Base-by-base conservation (phyloP, 805 yeast species). In the Yamadazyma philogaea region DNA sequence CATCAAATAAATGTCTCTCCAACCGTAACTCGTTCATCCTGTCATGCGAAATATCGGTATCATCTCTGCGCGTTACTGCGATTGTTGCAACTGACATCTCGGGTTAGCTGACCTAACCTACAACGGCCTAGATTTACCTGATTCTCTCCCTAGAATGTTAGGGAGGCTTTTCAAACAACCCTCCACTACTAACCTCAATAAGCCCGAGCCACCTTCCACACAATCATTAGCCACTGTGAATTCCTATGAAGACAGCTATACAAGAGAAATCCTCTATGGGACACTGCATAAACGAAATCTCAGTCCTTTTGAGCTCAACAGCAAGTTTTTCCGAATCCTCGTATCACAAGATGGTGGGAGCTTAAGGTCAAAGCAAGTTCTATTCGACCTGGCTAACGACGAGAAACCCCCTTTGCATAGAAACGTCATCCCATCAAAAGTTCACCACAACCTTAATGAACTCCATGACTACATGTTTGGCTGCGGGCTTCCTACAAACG, bases 391-490 rank as follows among this genome's bases (percentile, higher is more conserved):
- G 6, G 41, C 59, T n/a, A 57, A 58, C 16, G 48, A 47, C 12
- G 71, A 70, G 6, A 30, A 36, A 35, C 37, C 37, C 18, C 15
- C 20, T 8, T 22, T 21, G 2, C 11, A 32, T 19, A 34, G 37
- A 26, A 48, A 47, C 49, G 46, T 52, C 10, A 50, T 64, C 31
- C 57, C 63, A 28, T 55, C 68, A 12, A 58, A 61, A 38, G 30
- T 60, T 2, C 62, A 66, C 41, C 79, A 77, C 47, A 64, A 71
- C 14, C 48, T 63, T 17, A 61, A 59, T 42, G 81, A 78, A 45
- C 50, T 78, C 16, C 68, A 74, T 20, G 74, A 73, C 43, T 74
- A 68, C 49, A 75, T 78, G 76, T 78, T 77, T 56, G 83, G 83
- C 10, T 72, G 76, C 39, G 82, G 82, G 0, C 59, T 78, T 24